Evolutionary conservation across 2,329 filamentous ascomycete genomes (phyloP), one percentile per base, ranked within the genome.

Genomic region (Fusarium multiceps): DNA sequence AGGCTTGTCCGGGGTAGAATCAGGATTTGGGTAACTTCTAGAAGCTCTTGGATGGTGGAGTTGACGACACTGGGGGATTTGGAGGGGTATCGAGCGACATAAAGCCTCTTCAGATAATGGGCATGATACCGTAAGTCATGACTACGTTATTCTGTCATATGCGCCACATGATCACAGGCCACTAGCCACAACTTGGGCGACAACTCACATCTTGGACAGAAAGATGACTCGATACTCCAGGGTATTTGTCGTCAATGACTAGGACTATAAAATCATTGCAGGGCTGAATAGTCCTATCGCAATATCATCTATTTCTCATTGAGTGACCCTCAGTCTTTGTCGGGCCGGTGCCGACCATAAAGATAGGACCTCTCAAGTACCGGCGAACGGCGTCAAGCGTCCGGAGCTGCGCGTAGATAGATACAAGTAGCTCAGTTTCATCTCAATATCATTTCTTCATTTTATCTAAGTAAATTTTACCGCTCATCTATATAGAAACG

Each of bases 41-140:
- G 73, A 75, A 75, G 73, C 67, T 73, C 51, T 58, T 47, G 53
- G 63, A 64, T 72, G 65, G 69, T 69, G 72, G 70, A 71, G 67
- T 68, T 62, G 63, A 56, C 60, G 46, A 63, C 40, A 23, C 13
- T 25, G 59, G 43, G 49, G 37, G 42, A 45, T 25, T 65, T 71
- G 56, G 69, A 74, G 72, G 72, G 72, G 72, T 64, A 60, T 27
- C 9, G 12, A 5, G 7, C 13, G 68, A 69, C 53, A 71, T 42
- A 71, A 66, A 66, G 48, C 23, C 14, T 6, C n/a, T 43, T 42
- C 14, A 2, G 4, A 6, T 7, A 18, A 4, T 16, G 18, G 10
- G 6, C 6, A 12, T 4, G 10, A 2, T 7, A 3, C 4, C 3
- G 21, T 21, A 4, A 8, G 13, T 49, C 23, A 41, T 73, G 63